Evolutionary conservation across 805 yeast genomes (phyloP).

Genomic region (Ogataea minuta): DNA sequence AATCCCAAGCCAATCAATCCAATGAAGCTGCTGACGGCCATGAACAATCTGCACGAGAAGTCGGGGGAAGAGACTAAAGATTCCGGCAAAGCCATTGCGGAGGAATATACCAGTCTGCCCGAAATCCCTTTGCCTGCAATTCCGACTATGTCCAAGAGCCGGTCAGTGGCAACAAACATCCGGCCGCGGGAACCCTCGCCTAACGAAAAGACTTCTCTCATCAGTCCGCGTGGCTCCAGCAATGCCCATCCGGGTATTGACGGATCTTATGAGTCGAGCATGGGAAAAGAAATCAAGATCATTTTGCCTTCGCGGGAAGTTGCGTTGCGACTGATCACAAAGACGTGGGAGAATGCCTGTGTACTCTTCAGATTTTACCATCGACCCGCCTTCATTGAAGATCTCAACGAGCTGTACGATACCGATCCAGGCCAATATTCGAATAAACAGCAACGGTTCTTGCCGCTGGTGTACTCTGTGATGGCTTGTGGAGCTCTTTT

Average conservation of each 20-base stretch:
- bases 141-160: slow-evolving; percentile 24
- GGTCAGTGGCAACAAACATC: slow-evolving; percentile 4
- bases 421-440: slow-evolving; percentile 72
- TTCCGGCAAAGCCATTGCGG: slow-evolving; percentile 24
- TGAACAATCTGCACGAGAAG: slow-evolving; percentile 28
- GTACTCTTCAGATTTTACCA: slow-evolving; percentile 83
- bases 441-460: slow-evolving; percentile 67
- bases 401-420: slow-evolving; percentile 71
- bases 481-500: slow-evolving; percentile 86
- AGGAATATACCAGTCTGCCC: slow-evolving; percentile 29
- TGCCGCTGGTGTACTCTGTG: slow-evolving; percentile 82
- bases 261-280: slow-evolving; percentile 38
- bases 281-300: slow-evolving; percentile 54
- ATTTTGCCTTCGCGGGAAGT: slow-evolving; percentile 73
- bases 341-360: slow-evolving; percentile 85
- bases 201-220: slow-evolving; percentile 11
- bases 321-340: slow-evolving; percentile 67
- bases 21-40: slow-evolving; percentile 30
- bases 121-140: slow-evolving; percentile 32
- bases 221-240: slow-evolving; percentile 15
- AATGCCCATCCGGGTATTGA: slow-evolving; percentile 33
- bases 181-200: slow-evolving; percentile 17
- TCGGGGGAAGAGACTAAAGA: slow-evolving; percentile 20
- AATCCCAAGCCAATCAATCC: slow-evolving; percentile 35
- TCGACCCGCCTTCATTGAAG: slow-evolving; percentile 73